Conservation (phyloP, 2,329 filamentous ascomycete species). For the Scytalidium sp. region DNA sequence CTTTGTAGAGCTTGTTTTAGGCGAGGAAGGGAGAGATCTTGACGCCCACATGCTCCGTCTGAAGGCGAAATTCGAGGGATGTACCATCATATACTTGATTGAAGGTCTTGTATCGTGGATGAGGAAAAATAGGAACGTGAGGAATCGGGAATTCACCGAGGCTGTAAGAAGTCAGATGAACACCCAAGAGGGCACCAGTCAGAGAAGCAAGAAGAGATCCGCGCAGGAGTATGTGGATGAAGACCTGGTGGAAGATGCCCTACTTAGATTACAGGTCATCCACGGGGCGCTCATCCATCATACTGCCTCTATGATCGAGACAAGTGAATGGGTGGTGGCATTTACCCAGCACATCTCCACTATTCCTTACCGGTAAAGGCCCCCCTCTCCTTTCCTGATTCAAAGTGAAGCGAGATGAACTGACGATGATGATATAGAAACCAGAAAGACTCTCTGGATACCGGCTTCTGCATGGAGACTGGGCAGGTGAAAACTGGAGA, state of each 20-base stretch:
- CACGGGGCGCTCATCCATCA: constrained; percentile 70
- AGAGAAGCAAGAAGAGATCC: constrained; percentile 34
- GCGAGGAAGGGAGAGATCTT: constrained; percentile 46
- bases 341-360: constrained; percentile 80
- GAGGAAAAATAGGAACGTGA: constrained; percentile 63
- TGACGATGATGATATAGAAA: constrained; percentile 7
- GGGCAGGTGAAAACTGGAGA: constrained; percentile 74
- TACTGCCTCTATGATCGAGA: constrained; percentile 56
- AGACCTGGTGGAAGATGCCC: constrained; percentile 65
- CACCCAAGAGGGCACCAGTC: constrained; percentile 27
- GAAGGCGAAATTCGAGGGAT: constrained; percentile 47
- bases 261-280: constrained; percentile 66
- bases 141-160: constrained; percentile 66
- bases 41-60: constrained; percentile 56
- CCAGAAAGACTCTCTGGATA: constrained; percentile 46
- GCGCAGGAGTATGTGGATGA: constrained; percentile 57
- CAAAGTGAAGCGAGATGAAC: background rate
- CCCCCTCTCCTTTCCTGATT: background rate
- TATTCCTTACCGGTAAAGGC: constrained; percentile 64
- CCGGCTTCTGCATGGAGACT: constrained; percentile 74
- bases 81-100: constrained; percentile 66
- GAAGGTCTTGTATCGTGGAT: constrained; percentile 66
- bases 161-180: constrained; percentile 53
- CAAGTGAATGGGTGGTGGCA: constrained; percentile 67
- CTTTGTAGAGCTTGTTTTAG: constrained; percentile 59